Base-by-base conservation (phyloP, 352 stramenopile genomes). In the Globisporangium apiculatum region DNA sequence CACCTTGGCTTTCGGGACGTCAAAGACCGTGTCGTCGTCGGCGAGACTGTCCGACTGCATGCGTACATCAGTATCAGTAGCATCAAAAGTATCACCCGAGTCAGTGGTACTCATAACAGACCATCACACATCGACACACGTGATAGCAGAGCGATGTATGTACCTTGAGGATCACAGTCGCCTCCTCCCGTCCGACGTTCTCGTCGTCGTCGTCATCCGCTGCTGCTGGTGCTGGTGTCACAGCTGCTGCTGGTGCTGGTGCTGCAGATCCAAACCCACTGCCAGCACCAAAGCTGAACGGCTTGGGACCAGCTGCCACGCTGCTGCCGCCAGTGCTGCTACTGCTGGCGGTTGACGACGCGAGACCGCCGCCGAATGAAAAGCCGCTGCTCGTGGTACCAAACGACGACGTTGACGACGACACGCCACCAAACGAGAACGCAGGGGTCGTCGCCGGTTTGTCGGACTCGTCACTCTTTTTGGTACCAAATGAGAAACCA, bases 161-260 rank as follows among this genome's bases (percentile, higher is more conserved):
- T 69, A 93, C 85, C 78, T 95, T 95, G 53, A 95, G 66, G 55
- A 95, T 91, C 9, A 95, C 81, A 9, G 85, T 95, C 36, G 83
- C 81, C 61, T 89, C 83, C 64, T 95, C 85, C 4, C 78, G 85
- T 51, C 85, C 85, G 53, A 95, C 67, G 48, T 76, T 89, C 57
- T 93, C 85, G 8, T 94, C 82, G 24, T 91, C 79, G 50, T 91
- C 81, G 18, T 90, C 79, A 2, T 68, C 65, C 4, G 53, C 64
- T 0, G 58, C 40, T 17, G 55, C 53, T 18, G 49, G 59, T 3
- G 62, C 37, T 8, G 24, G 11, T 11, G 24, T 35, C 9, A 35
- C 36, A 1, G 68, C 58, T 38, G 68, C 53, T 46, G 61, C 53
- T 46, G 53, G 36, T 46, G 61, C 53, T 46, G 53, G 36, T 7